A percentile compares a stretch with the other conserved stretches of the same genome.
phyloP scores from a whole-genome alignment of 164 flowering plant genomes.

The Taxillus chinensis region DNA sequence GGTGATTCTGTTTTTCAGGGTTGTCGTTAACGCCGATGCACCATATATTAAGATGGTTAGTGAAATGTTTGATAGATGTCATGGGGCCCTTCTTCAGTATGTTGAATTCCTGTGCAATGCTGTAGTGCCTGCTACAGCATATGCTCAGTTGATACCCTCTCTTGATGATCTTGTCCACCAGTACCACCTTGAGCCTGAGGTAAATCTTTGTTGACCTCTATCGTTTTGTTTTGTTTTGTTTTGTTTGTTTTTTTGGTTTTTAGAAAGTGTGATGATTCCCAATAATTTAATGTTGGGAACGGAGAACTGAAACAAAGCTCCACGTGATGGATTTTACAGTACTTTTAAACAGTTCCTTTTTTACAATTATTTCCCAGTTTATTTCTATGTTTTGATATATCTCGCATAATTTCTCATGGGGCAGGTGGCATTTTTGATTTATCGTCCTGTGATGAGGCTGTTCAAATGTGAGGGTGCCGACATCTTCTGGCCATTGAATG shows the following conservation, averaged over 20 bases:
- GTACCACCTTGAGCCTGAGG: conserved; percentile 98
- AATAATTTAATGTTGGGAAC: no score
- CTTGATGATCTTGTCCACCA: conserved; percentile 75
- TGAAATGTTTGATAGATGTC: conserved; percentile 98
- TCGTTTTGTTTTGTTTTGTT: conserved; percentile 1
- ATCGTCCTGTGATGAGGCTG: conserved; percentile 94
- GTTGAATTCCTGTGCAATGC: conserved; percentile 91
- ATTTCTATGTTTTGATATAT: no score
- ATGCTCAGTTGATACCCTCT: conserved; percentile 79
- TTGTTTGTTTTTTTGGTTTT: not conserved
- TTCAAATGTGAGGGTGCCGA: conserved; percentile 55
- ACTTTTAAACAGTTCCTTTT: no score
- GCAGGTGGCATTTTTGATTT: conserved; percentile 91
- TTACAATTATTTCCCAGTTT: no score
- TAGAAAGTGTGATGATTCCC: not conserved
- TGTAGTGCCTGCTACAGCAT: conserved; percentile 53
- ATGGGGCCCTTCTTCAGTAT: conserved; percentile 93
- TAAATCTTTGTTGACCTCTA: conserved; percentile 8
- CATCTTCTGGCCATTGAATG: conserved; percentile 75
- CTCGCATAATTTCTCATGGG: not conserved
- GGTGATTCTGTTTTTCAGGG: conserved; percentile 37
- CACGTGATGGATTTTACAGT: no score
- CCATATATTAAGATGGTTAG: conserved; percentile 95
- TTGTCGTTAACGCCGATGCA: conserved; percentile 78
- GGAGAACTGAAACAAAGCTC: no score